Percentiles rank a stretch among this genome's conserved stretches.
Conservation (phyloP, 2,329 filamentous ascomycete species). For the Trematosphaeria pertusa region DNA sequence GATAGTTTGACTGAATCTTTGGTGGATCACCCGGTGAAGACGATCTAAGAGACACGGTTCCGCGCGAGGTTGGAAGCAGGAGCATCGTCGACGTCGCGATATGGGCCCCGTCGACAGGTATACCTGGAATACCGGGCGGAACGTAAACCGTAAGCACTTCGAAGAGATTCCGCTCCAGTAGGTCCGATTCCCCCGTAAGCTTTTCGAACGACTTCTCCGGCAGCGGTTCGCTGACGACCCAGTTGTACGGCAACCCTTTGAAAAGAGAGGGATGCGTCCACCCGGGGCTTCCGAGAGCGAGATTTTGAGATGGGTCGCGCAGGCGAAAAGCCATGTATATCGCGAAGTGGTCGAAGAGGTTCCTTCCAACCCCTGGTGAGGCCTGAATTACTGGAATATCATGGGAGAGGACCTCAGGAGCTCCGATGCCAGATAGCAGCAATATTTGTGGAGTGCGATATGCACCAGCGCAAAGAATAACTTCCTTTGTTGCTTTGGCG, state of each 20-base stretch:
- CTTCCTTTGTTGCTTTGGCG: slow-evolving; percentile 48
- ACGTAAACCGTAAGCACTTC: slow-evolving; percentile 14
- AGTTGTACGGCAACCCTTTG: slow-evolving; percentile 12
- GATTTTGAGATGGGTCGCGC: slow-evolving; percentile 3
- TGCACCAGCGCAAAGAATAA: slow-evolving; percentile 65
- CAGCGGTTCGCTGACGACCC: slow-evolving; percentile 6
- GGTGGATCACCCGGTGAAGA: slow-evolving; percentile 14
- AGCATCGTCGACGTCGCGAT: slow-evolving; percentile 18
- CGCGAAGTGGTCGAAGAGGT: slow-evolving; percentile 19
- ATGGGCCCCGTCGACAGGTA: slow-evolving; percentile 23
- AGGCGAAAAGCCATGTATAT: slow-evolving; percentile 11
- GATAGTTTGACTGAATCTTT: slow-evolving; percentile 18
- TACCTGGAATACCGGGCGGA: slow-evolving; percentile 13
- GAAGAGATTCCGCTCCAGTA: neutral
- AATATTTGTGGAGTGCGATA: slow-evolving; percentile 63
- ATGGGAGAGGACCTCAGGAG: slow-evolving; percentile 12
- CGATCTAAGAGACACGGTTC: slow-evolving; percentile 17
- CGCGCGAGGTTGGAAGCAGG: slow-evolving; percentile 22
- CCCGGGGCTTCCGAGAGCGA: slow-evolving; percentile 5
- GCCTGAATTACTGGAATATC: slow-evolving; percentile 14
- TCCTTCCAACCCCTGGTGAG: slow-evolving; percentile 20
- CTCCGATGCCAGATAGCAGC: slow-evolving; percentile 25
- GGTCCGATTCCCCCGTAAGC: neutral
- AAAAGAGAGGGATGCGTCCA: slow-evolving; percentile 6
- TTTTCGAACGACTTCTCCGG: slow-evolving; percentile 3